Conservation (phyloP, 2,329 filamentous ascomycete genomes). For the Paracorniculantispora psalliotae region DNA sequence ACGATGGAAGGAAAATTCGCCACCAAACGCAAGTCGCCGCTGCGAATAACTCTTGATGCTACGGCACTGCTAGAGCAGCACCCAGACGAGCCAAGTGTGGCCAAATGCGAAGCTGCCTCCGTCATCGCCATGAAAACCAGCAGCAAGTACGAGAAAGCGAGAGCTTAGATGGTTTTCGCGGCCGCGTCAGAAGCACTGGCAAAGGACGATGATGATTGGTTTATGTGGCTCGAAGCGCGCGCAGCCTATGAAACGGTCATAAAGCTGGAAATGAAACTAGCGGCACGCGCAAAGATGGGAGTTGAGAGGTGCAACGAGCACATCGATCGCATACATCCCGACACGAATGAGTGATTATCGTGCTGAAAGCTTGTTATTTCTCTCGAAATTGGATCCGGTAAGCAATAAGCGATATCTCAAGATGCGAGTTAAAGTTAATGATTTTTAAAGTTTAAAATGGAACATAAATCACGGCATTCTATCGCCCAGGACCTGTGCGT, state of each 20-base stretch:
- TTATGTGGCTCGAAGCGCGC: neutral
- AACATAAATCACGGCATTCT: no score
- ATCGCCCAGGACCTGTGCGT: no score
- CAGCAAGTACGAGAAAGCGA: neutral
- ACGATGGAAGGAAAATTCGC: neutral
- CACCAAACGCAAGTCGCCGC: neutral
- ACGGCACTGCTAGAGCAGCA: neutral
- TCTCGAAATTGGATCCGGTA: no score
- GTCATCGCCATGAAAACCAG: neutral
- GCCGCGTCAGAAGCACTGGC: neutral
- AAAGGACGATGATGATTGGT: neutral
- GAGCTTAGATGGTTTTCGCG: neutral
- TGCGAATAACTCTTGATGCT: neutral
- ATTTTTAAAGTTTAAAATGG: no score
- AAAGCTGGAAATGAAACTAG: neutral
- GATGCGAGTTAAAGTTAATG: no score
- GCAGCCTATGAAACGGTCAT: neutral
- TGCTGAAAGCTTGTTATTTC: no score
- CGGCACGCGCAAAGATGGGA: neutral
- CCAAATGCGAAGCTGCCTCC: neutral
- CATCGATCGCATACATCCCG: neutral
- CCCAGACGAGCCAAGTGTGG: neutral
- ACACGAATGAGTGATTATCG: neutral
- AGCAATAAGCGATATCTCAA: no score
- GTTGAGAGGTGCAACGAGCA: neutral